Evolutionary conservation across 495 filamentous ascomycete species (phyloP), one percentile per base, ranked within the genome.

Genomic region (Cladorrhinum samala): DNA sequence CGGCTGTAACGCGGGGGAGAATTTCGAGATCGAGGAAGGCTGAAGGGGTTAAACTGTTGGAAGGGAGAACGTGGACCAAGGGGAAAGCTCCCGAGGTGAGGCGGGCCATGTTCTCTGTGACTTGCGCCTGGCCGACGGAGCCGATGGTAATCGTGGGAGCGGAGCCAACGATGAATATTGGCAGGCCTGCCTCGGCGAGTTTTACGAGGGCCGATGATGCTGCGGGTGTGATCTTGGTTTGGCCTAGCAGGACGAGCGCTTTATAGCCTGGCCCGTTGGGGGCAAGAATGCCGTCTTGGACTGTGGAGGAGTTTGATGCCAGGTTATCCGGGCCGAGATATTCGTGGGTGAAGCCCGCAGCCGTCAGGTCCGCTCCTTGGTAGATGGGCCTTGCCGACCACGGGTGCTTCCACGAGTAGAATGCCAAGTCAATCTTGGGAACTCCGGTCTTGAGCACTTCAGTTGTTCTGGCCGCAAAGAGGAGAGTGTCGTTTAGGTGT

Each of bases 281-380:
- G 0, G 67, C 74, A 17, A 81, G 59, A 1, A 55, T 50, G 6
- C 62, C 63, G 49, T 72, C 57, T 9, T 50, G 53, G 0, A 78
- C 71, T 9, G 41, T 38, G 2, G 72, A 69, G 19, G 62, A 47
- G 0, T 63, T 55, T 2, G 74, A 62, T 9, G 61, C 61, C 36
- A 78, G 67, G 55, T 81, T 79, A 30, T 73, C 72, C 0, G 76
- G 69, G 1, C 69, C 69, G 1, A 79, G 63, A 54, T 81, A 79
- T n/a, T 73, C 68, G 52, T 77, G 74, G 0, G 73, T 71, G 53
- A 66, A 79, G 1, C 76, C 76, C 72, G 54, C 50, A 21, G 17
- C 56, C 1, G 21, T 46, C 19, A 65, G 42, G 19, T 36, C 58
- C 1, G 36, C 43, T 19, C 57, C 50, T 9, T 21, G 46, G 40